Conservation (phyloP, 352 stramenopile genomes). For the Phytophthora palmivora region DNA sequence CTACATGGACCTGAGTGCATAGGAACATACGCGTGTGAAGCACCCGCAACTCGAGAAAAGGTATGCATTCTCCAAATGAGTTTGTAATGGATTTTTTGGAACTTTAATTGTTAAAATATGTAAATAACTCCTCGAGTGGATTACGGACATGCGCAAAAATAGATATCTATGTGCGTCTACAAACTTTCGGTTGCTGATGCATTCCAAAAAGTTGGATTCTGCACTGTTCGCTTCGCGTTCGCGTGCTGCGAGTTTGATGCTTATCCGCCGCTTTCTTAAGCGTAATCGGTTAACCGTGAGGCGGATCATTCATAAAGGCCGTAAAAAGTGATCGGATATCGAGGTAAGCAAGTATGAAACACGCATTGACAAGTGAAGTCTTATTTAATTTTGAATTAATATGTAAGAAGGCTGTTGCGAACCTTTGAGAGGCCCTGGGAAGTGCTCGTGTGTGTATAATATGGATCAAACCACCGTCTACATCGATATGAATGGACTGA, state of each 20-base stretch:
- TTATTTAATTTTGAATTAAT: too few species aligned
- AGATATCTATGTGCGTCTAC: neutral
- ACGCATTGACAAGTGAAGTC: too few species aligned
- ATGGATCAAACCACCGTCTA: slow-evolving; percentile 13
- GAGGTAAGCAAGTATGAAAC: too few species aligned
- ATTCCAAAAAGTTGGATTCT: neutral
- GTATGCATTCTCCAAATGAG: neutral
- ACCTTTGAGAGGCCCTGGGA: neutral
- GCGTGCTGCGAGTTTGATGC: neutral
- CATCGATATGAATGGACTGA: slow-evolving; percentile 4
- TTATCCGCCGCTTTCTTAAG: neutral
- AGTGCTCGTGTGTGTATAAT: neutral
- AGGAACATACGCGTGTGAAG: neutral
- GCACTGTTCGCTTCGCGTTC: neutral
- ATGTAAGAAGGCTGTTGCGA: too few species aligned
- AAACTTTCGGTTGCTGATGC: neutral
- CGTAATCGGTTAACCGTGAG: neutral
- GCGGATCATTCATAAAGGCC: neutral
- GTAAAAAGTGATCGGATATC: too few species aligned
- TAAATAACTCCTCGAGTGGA: neutral
- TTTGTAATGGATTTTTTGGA: neutral
- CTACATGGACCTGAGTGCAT: neutral
- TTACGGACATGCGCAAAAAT: neutral
- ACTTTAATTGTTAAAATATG: neutral
- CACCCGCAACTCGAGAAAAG: too few species aligned